Base-by-base conservation (phyloP, 2,329 filamentous ascomycete genomes). In the Endocalyx cinctus region DNA sequence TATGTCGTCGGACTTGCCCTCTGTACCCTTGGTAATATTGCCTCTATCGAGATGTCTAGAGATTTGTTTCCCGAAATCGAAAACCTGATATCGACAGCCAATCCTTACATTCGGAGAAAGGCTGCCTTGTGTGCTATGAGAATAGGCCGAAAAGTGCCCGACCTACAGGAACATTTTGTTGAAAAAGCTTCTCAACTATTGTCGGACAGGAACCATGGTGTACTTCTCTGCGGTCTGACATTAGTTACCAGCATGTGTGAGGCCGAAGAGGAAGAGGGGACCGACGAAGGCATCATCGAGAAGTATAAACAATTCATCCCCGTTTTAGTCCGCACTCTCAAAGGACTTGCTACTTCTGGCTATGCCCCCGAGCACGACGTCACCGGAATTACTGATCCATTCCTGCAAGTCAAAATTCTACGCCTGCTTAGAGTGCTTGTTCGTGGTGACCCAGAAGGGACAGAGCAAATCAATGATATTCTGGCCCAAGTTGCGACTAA, bases 321-420 rank as follows among this genome's bases (percentile, higher is more conserved):
- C 4, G 79, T 80, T 18, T 67, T 98, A 34, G 90, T 97, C 36
- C 86, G 89, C 58, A 90, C 89, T 20, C 63, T 98, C 48, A 98
- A 97, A 66, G 82, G 85, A 4, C 71, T 98, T 35, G 92, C 90
- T 10, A 92, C 88, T 26, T 97, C 92, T 17, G 92, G 92, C 31
- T 98, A 98, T 62, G 87, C 92, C 10, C 92, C 92, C 4, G 92
- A 98, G 58, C 94, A 98, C 59, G 92, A 98, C 63, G 92, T 98
- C 27, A 96, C 89, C 13, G 94, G 94, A 23, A 95, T 98, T 44
- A 95, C 90, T 25, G 94, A 98, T 61, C 92, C 92, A 1, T 98
- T 98, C 67, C 64, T 98, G 29, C 92, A 98, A 64, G 89, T 95
- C 65, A 98, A 97, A 69, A 88, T 98, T 37, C 70, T 98, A 34